Conservation (phyloP, 148 eudicot species). For the Linanthus parryae region DNA sequence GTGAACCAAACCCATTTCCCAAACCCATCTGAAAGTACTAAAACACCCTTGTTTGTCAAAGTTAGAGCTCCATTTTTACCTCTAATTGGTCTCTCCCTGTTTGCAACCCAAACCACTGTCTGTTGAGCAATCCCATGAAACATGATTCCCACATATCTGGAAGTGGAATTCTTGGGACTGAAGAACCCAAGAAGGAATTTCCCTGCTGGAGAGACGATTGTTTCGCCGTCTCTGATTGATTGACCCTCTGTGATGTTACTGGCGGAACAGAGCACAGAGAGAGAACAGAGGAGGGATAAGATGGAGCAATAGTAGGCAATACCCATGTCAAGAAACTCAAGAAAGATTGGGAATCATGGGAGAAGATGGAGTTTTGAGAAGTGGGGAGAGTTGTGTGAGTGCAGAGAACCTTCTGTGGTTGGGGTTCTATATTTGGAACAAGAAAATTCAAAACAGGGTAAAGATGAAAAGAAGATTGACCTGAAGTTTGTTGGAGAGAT, state of each 20-base stretch:
- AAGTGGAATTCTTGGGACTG: conserved; percentile 43
- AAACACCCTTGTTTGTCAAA: conserved; percentile 33
- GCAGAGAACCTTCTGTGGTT: no score
- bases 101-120: conserved; percentile 69
- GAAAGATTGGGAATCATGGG: no score
- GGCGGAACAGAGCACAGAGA: no score
- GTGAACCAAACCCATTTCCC: conserved; percentile 32
- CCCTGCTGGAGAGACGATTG: conserved; percentile 33
- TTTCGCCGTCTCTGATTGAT: conserved; percentile 35
- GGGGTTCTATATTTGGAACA: no score
- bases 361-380: no score
- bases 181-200: conserved; percentile 60
- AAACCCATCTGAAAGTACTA: conserved; percentile 24
- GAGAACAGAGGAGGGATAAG: no score
- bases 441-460: no score
- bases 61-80: conserved; percentile 26
- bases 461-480: no score
- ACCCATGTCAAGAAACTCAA: no score
- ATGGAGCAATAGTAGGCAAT: no score
- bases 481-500: no score
- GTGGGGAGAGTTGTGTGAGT: no score
- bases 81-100: conserved; percentile 42
- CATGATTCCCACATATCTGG: conserved; percentile 69
- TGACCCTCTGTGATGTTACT: conserved; percentile 24
- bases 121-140: conserved; percentile 21